phyloP scores from a whole-genome alignment of 208 protist species.

The Acanthamoeba rhysodes region DNA sequence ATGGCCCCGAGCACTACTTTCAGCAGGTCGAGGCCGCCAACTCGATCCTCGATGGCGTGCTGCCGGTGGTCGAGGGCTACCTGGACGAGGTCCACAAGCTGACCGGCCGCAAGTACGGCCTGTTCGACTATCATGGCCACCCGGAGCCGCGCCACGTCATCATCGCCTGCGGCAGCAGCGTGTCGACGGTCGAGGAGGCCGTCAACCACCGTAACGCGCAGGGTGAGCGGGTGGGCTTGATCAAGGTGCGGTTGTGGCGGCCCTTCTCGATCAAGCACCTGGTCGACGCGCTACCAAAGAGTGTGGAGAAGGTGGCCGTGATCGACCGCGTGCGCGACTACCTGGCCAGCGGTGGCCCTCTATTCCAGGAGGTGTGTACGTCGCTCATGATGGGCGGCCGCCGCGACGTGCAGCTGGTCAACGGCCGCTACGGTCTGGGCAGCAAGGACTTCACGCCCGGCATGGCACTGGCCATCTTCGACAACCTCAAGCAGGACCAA shows the following conservation, averaged over 20 bases:
- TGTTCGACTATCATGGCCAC: constrained; percentile 89
- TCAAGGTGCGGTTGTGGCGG: constrained; percentile 90
- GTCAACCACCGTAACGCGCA: constrained; percentile 82
- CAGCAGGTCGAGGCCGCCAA: constrained; percentile 88
- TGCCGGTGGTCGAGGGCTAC: constrained; percentile 83
- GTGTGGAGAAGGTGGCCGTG: constrained; percentile 87
- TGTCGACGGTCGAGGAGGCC: constrained; percentile 79
- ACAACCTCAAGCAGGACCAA: constrained; percentile 84
- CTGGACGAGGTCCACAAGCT: constrained; percentile 83
- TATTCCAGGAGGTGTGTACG: constrained; percentile 91
- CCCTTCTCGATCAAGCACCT: constrained; percentile 86
- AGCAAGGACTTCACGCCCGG: constrained; percentile 91
- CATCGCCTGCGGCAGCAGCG: constrained; percentile 87
- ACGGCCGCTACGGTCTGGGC: constrained; percentile 90
- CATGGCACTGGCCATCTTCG: constrained; percentile 87
- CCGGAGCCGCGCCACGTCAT: constrained; percentile 87
- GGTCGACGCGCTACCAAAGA: constrained; percentile 83
- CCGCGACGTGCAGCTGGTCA: constrained; percentile 80
- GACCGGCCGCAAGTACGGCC: constrained; percentile 87
- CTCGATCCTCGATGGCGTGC: constrained; percentile 81
- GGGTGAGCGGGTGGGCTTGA: constrained; percentile 90
- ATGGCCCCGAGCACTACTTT: constrained; percentile 89
- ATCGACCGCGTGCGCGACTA: constrained; percentile 90
- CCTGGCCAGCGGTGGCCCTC: constrained; percentile 86
- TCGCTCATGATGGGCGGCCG: neutral